These are phyloP conservation scores for Ascocoryne sarcoides DNA, from an alignment of 2,329 filamentous ascomycete species.

Conservation along the genomic window DNA sequence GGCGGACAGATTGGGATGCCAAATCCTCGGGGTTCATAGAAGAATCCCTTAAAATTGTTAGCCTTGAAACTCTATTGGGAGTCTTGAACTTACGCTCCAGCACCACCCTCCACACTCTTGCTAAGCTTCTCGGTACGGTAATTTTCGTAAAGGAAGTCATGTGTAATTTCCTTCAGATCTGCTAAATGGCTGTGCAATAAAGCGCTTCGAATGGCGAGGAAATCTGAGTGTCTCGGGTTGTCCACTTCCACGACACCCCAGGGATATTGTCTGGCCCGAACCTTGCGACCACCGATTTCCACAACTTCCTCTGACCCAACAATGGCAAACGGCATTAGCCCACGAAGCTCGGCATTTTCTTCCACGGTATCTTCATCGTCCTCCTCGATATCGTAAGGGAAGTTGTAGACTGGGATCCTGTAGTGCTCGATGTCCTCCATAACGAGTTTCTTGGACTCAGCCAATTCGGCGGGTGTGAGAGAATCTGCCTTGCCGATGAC, in stretches of 20 bases:
- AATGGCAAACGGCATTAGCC: constrained; percentile 98
- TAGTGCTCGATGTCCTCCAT: constrained; percentile 99
- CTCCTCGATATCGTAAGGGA: constrained; percentile 99
- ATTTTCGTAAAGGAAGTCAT: constrained; percentile 99
- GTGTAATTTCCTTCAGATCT: constrained; percentile 98
- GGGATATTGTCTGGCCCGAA: constrained; percentile 93
- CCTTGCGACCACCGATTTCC: constrained; percentile 85
- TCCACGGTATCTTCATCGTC: constrained; percentile 99
- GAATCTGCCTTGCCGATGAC: constrained; percentile 98
- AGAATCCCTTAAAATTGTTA: constrained; percentile 45
- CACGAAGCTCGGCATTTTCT: constrained; percentile 95
- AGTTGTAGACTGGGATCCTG: constrained; percentile 99
- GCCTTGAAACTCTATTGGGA: constrained; percentile 10
- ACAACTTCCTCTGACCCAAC: constrained; percentile 94
- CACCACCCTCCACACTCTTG: constrained; percentile 94
- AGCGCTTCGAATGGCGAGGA: constrained; percentile 92
- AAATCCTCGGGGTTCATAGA: constrained; percentile 98
- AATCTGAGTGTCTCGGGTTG: constrained; percentile 97
- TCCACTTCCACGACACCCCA: constrained; percentile 99
- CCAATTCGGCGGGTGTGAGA: constrained; percentile 88
- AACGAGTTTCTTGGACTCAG: constrained; percentile 98
- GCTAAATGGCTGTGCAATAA: constrained; percentile 96
- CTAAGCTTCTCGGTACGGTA: constrained; percentile 99
- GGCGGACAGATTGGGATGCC: constrained; percentile 90
- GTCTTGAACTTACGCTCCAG: constrained; percentile 63